These are phyloP conservation scores for Wickerhamiella alocasiicola DNA, from an alignment of 805 yeast species.

Conservation along the genomic window DNA sequence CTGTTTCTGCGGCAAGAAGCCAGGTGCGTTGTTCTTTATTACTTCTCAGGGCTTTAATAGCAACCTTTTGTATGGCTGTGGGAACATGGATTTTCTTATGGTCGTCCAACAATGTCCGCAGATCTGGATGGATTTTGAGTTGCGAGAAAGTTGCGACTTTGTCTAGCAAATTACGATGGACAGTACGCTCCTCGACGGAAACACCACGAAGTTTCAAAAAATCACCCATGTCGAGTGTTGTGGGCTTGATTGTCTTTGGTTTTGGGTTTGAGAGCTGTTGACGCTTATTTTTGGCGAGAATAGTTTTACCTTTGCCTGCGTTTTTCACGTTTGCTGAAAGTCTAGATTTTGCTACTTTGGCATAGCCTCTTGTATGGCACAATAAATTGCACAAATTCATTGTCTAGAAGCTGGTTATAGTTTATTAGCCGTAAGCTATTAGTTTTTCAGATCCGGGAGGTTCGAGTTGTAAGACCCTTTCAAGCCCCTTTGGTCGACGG, in stretches of 20 bases:
- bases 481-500: too few relatives aligned
- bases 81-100: conserved; percentile 32
- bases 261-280: conserved; percentile 8
- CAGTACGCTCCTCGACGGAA: conserved; percentile 20
- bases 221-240: conserved; percentile 26
- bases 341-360: neutral
- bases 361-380: too few relatives aligned
- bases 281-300: conserved; percentile 9
- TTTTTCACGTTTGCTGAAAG: conserved; percentile 8
- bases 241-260: conserved; percentile 10
- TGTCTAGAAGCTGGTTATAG: too few relatives aligned
- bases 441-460: too few relatives aligned
- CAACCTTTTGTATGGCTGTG: conserved; percentile 73
- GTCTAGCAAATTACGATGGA: conserved; percentile 30
- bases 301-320: conserved; percentile 17
- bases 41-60: conserved; percentile 42
- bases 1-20: conserved; percentile 91
- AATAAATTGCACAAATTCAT: too few relatives aligned
- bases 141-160: conserved; percentile 55
- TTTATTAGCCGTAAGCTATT: too few relatives aligned
- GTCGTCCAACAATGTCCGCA: conserved; percentile 45
- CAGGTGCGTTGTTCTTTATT: conserved; percentile 42
- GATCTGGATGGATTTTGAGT: conserved; percentile 51
- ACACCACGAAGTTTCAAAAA: conserved; percentile 24
- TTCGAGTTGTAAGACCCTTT: too few relatives aligned